Conservation (phyloP, 2,329 filamentous ascomycete species). For the Elsinoe batatas region DNA sequence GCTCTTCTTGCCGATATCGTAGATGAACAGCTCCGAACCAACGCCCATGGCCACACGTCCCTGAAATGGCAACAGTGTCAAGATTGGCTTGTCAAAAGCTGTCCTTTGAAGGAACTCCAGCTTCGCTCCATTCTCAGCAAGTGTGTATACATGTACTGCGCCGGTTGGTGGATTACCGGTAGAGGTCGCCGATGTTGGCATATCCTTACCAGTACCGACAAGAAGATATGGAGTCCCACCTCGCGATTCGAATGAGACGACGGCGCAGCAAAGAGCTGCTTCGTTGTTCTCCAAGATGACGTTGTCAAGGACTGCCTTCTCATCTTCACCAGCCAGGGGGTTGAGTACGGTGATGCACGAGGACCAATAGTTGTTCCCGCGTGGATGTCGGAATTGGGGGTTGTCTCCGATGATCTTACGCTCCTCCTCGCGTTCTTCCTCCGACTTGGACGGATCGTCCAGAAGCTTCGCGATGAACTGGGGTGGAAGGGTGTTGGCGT, state of each 20-base stretch:
- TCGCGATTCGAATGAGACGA: conserved; percentile 78
- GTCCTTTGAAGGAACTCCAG: conserved; percentile 97
- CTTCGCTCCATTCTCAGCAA: conserved; percentile 75
- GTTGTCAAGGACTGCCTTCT: conserved; percentile 54
- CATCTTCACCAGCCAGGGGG: conserved; percentile 47
- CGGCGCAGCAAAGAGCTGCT: conserved; percentile 74
- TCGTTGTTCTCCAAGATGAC: conserved; percentile 84
- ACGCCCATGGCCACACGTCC: conserved; percentile 80
- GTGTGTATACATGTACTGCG: conserved; percentile 85
- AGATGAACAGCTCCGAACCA: conserved; percentile 71
- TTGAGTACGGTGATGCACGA: conserved; percentile 92
- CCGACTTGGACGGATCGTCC: conserved; percentile 51
- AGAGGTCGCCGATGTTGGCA: conserved; percentile 32
- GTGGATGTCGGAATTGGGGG: conserved; percentile 75
- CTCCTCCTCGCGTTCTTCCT: conserved; percentile 60
- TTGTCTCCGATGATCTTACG: conserved; percentile 44
- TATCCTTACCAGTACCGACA: conserved; percentile 87
- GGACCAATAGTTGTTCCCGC: conserved; percentile 78
- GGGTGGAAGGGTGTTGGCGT: conserved; percentile 80
- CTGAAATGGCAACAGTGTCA: conserved; percentile 87
- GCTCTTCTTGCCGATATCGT: conserved; percentile 87
- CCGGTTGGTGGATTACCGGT: conserved; percentile 37
- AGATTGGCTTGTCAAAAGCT: conserved; percentile 76
- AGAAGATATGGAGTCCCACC: conserved; percentile 86
- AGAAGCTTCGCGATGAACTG: conserved; percentile 67